Evolutionary conservation across 176 grass and related monocot species (phyloP).

Genomic region (Zoysia japonica): DNA sequence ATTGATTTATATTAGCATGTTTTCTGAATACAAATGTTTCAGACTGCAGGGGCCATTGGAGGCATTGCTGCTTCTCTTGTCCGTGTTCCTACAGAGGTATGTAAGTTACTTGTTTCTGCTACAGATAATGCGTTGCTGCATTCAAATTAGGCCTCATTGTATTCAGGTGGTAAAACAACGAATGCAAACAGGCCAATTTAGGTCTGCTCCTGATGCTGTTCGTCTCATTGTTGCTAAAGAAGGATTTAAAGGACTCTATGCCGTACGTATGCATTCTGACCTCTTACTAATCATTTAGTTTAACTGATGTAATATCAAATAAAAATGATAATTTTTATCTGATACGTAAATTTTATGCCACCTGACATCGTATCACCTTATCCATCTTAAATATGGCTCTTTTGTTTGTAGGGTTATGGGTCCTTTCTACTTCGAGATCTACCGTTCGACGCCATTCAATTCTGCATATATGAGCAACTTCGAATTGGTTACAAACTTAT

Average conservation of each 20-base stretch:
- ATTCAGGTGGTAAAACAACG: slow-evolving; percentile 93
- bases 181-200: slow-evolving; percentile 90
- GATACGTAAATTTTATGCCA: background rate
- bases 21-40: slow-evolving; percentile 35
- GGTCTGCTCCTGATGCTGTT: slow-evolving; percentile 67
- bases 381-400: slow-evolving; percentile 10
- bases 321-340: slow-evolving; percentile 10
- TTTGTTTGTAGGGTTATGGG: slow-evolving; percentile 72
- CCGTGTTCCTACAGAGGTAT: slow-evolving; percentile 94
- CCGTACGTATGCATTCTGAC: slow-evolving; percentile 52
- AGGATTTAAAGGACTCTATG: slow-evolving; percentile 84
- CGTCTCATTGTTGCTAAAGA: slow-evolving; percentile 82
- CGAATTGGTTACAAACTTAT: slow-evolving; percentile 85
- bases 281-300: background rate
- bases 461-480: slow-evolving; percentile 94
- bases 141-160: background rate
- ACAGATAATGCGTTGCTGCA: background rate
- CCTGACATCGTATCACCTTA: background rate
- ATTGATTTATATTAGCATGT: slow-evolving; percentile 28
- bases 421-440: slow-evolving; percentile 95
- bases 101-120: slow-evolving; percentile 22
- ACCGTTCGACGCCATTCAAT: slow-evolving; percentile 93
- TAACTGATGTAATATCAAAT: background rate
- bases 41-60: slow-evolving; percentile 92
- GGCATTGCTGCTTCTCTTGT: slow-evolving; percentile 80